Percentiles rank a stretch among this genome's conserved stretches.
These are phyloP conservation scores for Saccharomyces hybrid DNA, from an alignment of 1,139 yeast genomes.

Conservation along the genomic window DNA sequence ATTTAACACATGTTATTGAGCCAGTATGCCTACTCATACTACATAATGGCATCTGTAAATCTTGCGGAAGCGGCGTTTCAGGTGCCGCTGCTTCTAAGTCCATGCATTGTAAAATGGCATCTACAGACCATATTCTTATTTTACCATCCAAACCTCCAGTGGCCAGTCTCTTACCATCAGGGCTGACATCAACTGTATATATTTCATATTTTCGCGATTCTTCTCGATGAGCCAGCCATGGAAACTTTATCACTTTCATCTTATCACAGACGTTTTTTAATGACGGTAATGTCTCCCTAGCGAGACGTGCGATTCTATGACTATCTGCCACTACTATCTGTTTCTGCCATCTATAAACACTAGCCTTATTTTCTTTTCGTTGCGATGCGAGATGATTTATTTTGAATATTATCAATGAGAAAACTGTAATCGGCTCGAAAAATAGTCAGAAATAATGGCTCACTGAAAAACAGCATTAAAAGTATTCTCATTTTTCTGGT, in stretches of 20 bases:
- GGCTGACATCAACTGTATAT: slow-evolving; percentile 71
- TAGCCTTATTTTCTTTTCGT: neutral
- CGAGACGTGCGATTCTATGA: neutral
- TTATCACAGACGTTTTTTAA: neutral
- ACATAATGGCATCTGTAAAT: slow-evolving; percentile 50
- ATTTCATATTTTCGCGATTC: slow-evolving; percentile 78
- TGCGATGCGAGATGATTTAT: neutral
- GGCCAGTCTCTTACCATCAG: slow-evolving; percentile 78
- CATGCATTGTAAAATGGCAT: slow-evolving; percentile 39
- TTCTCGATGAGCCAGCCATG: slow-evolving; percentile 77
- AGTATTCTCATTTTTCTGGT: neutral
- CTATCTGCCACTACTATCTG: neutral
- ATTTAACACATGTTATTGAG: slow-evolving; percentile 86
- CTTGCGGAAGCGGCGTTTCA: slow-evolving; percentile 26
- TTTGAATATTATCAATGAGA: neutral
- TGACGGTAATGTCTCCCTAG: neutral
- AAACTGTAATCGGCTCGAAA: neutral
- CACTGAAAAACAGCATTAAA: neutral
- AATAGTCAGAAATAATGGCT: neutral
- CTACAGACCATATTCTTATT: slow-evolving; percentile 82
- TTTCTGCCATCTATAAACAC: slow-evolving; percentile 2
- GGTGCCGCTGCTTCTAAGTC: slow-evolving; percentile 9
- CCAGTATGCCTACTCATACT: slow-evolving; percentile 85
- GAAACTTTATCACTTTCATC: slow-evolving; percentile 74
- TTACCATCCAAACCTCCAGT: slow-evolving; percentile 96